Conservation (phyloP, 345 rosid species). For the Brassica juncea region DNA sequence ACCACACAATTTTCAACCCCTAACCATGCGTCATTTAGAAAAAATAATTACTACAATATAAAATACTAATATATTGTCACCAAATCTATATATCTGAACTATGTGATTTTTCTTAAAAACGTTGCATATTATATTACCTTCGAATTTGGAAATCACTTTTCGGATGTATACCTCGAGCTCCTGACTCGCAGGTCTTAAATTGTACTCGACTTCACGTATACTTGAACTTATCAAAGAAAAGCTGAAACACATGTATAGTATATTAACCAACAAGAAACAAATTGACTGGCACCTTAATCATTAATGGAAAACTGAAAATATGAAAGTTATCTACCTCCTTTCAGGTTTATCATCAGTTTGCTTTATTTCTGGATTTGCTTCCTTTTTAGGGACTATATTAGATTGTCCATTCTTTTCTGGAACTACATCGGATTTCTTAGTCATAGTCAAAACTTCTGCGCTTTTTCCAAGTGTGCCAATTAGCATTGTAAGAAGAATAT, state of each 20-base stretch:
- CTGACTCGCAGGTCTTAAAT: background rate
- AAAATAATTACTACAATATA: background rate
- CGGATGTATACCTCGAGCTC: background rate
- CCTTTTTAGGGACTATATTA: background rate
- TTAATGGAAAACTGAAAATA: background rate
- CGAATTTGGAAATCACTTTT: slow-evolving; percentile 6
- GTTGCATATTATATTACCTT: background rate
- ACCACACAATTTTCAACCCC: background rate
- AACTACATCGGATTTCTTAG: background rate
- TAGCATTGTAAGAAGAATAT: background rate
- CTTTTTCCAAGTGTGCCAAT: background rate
- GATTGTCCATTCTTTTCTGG: background rate
- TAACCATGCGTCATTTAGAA: background rate
- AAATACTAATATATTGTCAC: background rate
- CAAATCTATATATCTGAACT: background rate
- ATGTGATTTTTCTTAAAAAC: background rate
- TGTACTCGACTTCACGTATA: background rate
- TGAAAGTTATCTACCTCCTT: background rate
- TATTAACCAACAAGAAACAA: background rate
- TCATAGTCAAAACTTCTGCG: background rate
- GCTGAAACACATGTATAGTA: background rate
- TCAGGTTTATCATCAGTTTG: background rate
- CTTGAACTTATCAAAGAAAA: background rate
- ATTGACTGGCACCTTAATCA: background rate
- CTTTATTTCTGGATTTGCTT: background rate